phyloP scores from a whole-genome alignment of 805 yeast species.

The Tetrapisispora namnaoensis region DNA sequence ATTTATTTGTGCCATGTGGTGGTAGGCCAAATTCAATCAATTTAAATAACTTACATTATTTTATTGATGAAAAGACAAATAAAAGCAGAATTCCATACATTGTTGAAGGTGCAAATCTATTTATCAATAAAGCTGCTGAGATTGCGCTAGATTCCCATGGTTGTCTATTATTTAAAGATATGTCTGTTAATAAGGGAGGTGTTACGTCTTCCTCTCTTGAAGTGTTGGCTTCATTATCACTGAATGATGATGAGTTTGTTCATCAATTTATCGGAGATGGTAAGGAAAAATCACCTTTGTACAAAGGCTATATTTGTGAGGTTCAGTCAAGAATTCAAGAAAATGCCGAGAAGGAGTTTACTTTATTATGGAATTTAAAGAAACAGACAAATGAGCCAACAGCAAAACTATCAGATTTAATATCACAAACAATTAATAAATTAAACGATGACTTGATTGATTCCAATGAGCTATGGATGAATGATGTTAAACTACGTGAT shows the following conservation, averaged over 20 bases:
- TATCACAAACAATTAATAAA: constrained; percentile 75
- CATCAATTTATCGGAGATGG: constrained; percentile 52
- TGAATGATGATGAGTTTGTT: constrained; percentile 76
- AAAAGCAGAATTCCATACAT: constrained; percentile 72
- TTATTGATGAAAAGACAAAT: constrained; percentile 69
- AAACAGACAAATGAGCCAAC: constrained; percentile 52
- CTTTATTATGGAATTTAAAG: constrained; percentile 73
- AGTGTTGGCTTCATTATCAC: constrained; percentile 86
- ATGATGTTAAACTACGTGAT: constrained; percentile 67
- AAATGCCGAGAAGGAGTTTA: constrained; percentile 81
- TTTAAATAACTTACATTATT: constrained; percentile 62
- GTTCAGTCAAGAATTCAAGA: constrained; percentile 67
- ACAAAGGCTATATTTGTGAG: constrained; percentile 71
- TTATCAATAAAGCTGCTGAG: constrained; percentile 91
- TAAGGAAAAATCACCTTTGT: constrained; percentile 58
- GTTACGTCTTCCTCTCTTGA: constrained; percentile 94
- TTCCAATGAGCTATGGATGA: constrained; percentile 75
- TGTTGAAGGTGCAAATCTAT: constrained; percentile 96
- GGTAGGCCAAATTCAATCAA: constrained; percentile 97
- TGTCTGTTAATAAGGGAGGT: constrained; percentile 97
- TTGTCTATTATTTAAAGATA: constrained; percentile 81
- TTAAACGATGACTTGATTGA: constrained; percentile 77
- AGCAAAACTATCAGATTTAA: constrained; percentile 65
- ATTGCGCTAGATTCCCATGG: constrained; percentile 80
- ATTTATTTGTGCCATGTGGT: constrained; percentile 95